Conservation (phyloP, 805 yeast genomes). For the Spathaspora gorwiae region DNA sequence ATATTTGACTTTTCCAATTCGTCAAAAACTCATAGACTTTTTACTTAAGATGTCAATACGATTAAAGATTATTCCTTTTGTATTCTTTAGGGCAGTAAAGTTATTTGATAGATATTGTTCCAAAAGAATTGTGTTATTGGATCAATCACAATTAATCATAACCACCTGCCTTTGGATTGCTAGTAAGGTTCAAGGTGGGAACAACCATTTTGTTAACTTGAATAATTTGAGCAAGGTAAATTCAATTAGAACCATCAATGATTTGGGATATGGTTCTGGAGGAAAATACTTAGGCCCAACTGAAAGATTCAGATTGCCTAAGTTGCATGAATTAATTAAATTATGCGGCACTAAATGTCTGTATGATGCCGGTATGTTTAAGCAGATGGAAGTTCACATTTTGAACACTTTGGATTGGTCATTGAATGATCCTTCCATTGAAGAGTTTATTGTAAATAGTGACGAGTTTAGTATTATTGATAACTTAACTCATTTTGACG, state of each 20-base stretch:
- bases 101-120: constrained; percentile 90
- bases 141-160: constrained; percentile 86
- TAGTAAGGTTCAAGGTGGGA: constrained; percentile 76
- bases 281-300: constrained; percentile 67
- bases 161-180: constrained; percentile 93
- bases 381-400: constrained; percentile 59
- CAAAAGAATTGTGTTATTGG: constrained; percentile 74
- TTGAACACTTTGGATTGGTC: constrained; percentile 55
- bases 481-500: constrained; percentile 10
- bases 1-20: constrained; percentile 67
- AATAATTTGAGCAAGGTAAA: constrained; percentile 15
- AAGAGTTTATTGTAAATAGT: constrained; percentile 29
- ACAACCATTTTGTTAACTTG: constrained; percentile 58
- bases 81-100: constrained; percentile 64
- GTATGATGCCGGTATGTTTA: constrained; percentile 44
- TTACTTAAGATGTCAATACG: constrained; percentile 65
- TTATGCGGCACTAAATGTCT: constrained; percentile 62
- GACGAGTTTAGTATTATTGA: constrained; percentile 30
- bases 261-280: constrained; percentile 45
- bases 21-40: constrained; percentile 76
- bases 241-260: constrained; percentile 28
- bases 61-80: constrained; percentile 61
- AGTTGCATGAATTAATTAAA: constrained; percentile 64
- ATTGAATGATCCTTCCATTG: constrained; percentile 55
- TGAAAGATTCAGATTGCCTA: constrained; percentile 69